phyloP scores from a whole-genome alignment of 331 rosid genomes.

The Telfairia occidentalis region DNA sequence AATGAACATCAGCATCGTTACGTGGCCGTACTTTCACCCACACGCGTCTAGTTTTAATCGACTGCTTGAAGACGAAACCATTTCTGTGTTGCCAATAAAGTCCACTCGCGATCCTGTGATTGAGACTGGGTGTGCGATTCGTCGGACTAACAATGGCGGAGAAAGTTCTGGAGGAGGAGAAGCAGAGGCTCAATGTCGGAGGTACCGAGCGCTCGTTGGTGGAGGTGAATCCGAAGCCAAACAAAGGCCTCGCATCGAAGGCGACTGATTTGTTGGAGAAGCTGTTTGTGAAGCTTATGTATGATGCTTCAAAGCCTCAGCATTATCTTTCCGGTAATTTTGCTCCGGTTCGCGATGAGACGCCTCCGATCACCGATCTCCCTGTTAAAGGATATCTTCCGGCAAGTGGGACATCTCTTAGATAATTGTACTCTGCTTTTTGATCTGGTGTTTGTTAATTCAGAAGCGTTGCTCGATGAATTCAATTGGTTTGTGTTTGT shows the following conservation, averaged over 20 bases:
- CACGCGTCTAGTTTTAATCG: not conserved
- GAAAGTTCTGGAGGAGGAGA: constrained; percentile 25
- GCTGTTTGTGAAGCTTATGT: constrained; percentile 47
- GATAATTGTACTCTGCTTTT: not conserved
- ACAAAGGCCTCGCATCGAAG: constrained; percentile 51
- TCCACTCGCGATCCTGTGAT: not conserved
- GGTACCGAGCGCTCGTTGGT: constrained; percentile 11
- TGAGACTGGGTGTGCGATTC: not conserved
- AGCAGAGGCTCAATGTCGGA: constrained; percentile 5
- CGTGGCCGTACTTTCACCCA: not conserved
- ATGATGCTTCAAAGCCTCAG: constrained; percentile 51
- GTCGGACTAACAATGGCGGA: not conserved
- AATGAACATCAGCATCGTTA: not conserved
- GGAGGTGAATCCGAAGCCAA: constrained; percentile 63
- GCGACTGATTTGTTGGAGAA: constrained; percentile 57
- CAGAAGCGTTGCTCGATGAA: not conserved
- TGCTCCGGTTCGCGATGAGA: constrained; percentile 56
- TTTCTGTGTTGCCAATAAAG: not conserved
- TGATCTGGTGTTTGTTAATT: not conserved
- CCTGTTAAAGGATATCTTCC: constrained; percentile 58
- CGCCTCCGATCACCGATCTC: constrained; percentile 62
- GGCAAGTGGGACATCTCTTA: constrained; percentile 25
- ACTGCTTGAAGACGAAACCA: not conserved
- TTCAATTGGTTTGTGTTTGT: not conserved
- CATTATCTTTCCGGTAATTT: constrained; percentile 71